A percentile compares a stretch with the other conserved stretches of the same genome.
Evolutionary conservation across 208 protist genomes (phyloP).

Genomic region (Trypanosoma lewisi): DNA sequence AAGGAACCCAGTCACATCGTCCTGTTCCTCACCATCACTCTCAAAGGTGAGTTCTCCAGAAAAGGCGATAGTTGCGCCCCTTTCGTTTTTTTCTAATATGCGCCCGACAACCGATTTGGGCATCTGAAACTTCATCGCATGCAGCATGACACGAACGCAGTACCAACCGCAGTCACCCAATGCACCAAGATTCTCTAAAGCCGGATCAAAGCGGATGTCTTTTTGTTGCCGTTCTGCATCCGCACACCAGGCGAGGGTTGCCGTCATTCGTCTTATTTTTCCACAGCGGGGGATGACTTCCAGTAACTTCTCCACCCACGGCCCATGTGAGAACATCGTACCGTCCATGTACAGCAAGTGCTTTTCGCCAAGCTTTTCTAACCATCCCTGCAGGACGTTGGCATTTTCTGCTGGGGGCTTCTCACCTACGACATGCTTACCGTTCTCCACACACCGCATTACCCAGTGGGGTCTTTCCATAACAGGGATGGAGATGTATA

Average conservation of each 20-base stretch:
- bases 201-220: slow-evolving; percentile 62
- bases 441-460: slow-evolving; percentile 40
- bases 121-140: slow-evolving; percentile 55
- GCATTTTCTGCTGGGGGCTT: slow-evolving; percentile 47
- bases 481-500: slow-evolving; percentile 69
- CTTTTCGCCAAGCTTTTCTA: slow-evolving; percentile 36
- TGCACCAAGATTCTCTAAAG: slow-evolving; percentile 60
- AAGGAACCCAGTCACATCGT: not conserved
- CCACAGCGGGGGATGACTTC: slow-evolving; percentile 33
- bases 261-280: slow-evolving; percentile 43
- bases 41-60: slow-evolving; percentile 55
- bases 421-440: slow-evolving; percentile 75
- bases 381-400: slow-evolving; percentile 43
- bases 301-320: slow-evolving; percentile 46
- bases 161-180: slow-evolving; percentile 81
- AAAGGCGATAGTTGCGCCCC: slow-evolving; percentile 56
- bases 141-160: slow-evolving; percentile 70
- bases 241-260: slow-evolving; percentile 47
- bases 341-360: slow-evolving; percentile 71
- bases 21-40: slow-evolving; percentile 2
- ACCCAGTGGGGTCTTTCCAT: slow-evolving; percentile 51
- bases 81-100: too few relatives aligned
- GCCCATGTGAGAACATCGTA: slow-evolving; percentile 59
- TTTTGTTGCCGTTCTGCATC: slow-evolving; percentile 44
- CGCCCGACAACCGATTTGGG: slow-evolving; percentile 47